Base-by-base conservation (phyloP, 139 green algal genomes). In the Ettlia oleoabundans region DNA sequence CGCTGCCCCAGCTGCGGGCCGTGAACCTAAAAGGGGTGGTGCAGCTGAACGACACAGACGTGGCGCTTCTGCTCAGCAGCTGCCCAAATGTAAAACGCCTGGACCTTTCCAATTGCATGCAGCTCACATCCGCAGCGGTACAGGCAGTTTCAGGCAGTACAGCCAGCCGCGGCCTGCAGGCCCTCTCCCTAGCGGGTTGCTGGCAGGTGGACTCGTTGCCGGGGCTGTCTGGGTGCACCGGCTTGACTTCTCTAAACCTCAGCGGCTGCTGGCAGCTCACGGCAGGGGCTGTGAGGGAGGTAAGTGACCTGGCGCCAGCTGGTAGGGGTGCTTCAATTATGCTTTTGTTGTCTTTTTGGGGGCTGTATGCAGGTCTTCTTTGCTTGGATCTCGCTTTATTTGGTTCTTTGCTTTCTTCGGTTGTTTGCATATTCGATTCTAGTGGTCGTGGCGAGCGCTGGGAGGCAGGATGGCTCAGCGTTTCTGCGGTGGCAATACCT, bases 231-330 rank as follows among this genome's bases (percentile, higher is more conserved):
- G 2, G 9, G 19, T 82, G 77, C 42, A n/a, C 30, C 4, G 26
- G 7, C 2, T 63, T 82, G n/a, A 65, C 64, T 7, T 52, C 43
- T 2, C 41, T 82, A 1, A 32, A 53, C 62, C 24, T 82, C 58
- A 32, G 40, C 8, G 77, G 77, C 77, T 82, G 77, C 77, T 82
- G 77, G 77, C 77, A 82, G 43, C 18, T 76, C 21, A 53, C 33
- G 30, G 62, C 63, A 13, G 33, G 7, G 24, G 33, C 26, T 1
- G n/a, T 82, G 22, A 42, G n/a, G 32, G 32, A 52, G 77, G 77
- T 68, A 42, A 53, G 62, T 19, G n/a, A n/a, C n/a, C n/a, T n/a
- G n/a, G n/a, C n/a, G n/a, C n/a, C n/a, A n/a, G n/a, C n/a, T n/a
- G n/a, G n/a, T n/a, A n/a, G n/a, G n/a, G n/a, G n/a, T n/a, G n/a